Conservation (phyloP, 1,284 basidiomycete genomes). For the Rhodotorula glutinis region DNA sequence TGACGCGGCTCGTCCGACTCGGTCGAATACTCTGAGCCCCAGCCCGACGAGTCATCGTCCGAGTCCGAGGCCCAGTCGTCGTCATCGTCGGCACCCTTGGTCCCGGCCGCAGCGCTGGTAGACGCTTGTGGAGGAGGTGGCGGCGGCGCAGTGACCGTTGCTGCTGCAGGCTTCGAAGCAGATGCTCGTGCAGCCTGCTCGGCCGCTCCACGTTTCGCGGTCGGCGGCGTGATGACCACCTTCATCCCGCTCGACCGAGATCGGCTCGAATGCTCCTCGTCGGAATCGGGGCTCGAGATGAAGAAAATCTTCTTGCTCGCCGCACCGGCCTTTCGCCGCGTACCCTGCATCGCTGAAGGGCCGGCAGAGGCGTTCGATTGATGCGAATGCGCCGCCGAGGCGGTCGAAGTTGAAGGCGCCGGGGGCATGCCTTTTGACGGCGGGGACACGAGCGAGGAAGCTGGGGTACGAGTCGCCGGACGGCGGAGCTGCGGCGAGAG, state of each 20-base stretch:
- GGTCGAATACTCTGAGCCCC: constrained; percentile 39
- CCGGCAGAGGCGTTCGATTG: not conserved
- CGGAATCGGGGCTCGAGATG: constrained; percentile 40
- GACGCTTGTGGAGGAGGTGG: too few relatives aligned
- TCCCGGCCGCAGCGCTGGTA: not conserved
- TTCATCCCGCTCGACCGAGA: constrained; percentile 10
- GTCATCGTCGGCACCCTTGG: constrained; percentile 18
- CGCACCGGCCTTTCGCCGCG: constrained; percentile 7
- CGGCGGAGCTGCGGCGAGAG: constrained; percentile 5
- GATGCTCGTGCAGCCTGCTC: not conserved
- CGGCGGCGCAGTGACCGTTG: not conserved
- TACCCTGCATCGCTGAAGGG: not conserved
- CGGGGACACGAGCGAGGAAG: not conserved
- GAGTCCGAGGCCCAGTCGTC: constrained; percentile 24
- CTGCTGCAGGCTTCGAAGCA: not conserved
- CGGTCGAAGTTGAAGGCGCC: not conserved
- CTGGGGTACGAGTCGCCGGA: not conserved
- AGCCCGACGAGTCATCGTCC: constrained; percentile 33
- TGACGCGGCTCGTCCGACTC: constrained; percentile 32
- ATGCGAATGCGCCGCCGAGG: constrained; percentile 3
- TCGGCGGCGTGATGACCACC: constrained; percentile 18
- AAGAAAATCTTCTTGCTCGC: constrained; percentile 42
- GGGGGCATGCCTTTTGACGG: constrained; percentile 1
- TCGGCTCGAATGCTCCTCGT: constrained; percentile 28
- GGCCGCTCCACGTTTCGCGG: not conserved